Base-by-base conservation (phyloP, 345 rosid species). In the Eucalyptus tenuipes region DNA sequence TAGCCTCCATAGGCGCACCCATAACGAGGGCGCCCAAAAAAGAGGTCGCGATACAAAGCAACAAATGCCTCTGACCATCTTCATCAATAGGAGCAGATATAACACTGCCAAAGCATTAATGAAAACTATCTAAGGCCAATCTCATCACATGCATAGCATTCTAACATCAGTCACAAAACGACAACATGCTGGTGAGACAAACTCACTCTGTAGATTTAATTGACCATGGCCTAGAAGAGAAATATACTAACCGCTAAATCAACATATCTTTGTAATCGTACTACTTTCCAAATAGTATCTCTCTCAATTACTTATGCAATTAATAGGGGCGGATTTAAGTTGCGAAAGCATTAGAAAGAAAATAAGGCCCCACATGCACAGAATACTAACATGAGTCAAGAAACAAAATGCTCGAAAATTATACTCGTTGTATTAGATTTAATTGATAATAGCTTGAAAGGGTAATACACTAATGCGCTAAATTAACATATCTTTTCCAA, bases 1-100 rank as follows among this genome's bases (percentile, higher is more conserved):
- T 42, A 42, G 42, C 42, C 42, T 42, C 42, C 42, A 6, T 42
- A 42, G 42, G 42, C 7, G 42, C 7, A 42, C 42, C 42, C 42
- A 42, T 42, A 42, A 42, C 5, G 42, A 5, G 42, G 42, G 42
- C 42, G 1, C 42, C 42, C 1, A 42, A 42, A 42, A 42, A 42
- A 42, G 42, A 42, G 42, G 42, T 42, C 7, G 42, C 42, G 42
- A 42, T 42, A 42, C 97, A 98, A 18, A 98, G 94, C 89, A 96
- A 59, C 90, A 98, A 64, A 93, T 96, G 94, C 59, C 96, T 93
- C 31, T 91, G 37, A 61, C 98, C 99, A 88, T 96, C 94, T 49
- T 91, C 57, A 86, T 94, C 98, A 48, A 75, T 57, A 33, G 49
- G 68, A 37, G 94, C 91, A 13, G 90, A 92, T 89, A 90, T 95